phyloP scores from a whole-genome alignment of 345 rosid species.

The Brassica juncea region DNA sequence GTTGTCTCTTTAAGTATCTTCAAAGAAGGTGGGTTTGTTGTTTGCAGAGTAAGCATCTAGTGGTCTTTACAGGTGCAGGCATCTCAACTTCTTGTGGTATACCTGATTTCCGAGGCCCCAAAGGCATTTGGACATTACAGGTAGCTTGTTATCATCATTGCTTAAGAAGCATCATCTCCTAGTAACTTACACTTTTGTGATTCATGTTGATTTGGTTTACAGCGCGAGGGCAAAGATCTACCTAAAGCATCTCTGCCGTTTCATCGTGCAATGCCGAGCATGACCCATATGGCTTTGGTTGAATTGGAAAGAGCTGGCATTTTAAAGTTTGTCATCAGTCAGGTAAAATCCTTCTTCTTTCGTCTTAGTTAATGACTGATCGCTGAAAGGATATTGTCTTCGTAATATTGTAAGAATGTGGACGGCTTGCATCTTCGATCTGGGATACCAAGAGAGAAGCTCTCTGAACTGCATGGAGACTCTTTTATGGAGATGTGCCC shows the following conservation, averaged over 20 bases:
- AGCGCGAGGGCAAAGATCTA: conserved; percentile 88
- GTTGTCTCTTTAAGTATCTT: conserved; percentile 19
- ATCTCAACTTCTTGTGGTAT: conserved; percentile 98
- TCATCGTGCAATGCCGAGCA: conserved; percentile 96
- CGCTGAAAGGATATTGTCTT: conserved; percentile 7
- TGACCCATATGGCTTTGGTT: conserved; percentile 98
- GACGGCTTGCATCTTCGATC: conserved; percentile 99
- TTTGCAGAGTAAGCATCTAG: conserved; percentile 99
- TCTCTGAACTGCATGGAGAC: conserved; percentile 91
- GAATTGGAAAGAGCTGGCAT: conserved; percentile 86
- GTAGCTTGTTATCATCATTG: conserved; percentile 36
- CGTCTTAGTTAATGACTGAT: not conserved
- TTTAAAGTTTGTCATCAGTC: conserved; percentile 85
- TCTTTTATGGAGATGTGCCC: conserved; percentile 93
- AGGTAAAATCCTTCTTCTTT: conserved; percentile 47
- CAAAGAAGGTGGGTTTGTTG: conserved; percentile 42
- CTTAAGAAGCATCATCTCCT: not conserved
- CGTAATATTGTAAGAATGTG: conserved; percentile 58
- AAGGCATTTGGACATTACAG: conserved; percentile 98
- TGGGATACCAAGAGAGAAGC: conserved; percentile 97
- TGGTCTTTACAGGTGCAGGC: conserved; percentile 97
- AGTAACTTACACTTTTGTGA: conserved; percentile 20
- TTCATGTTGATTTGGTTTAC: conserved; percentile 21
- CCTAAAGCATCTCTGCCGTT: conserved; percentile 92
- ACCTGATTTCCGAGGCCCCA: conserved; percentile 97